A percentile compares a stretch with the other conserved stretches of the same genome.
phyloP scores from a whole-genome alignment of 331 rosid species.

The Cydonia oblonga region DNA sequence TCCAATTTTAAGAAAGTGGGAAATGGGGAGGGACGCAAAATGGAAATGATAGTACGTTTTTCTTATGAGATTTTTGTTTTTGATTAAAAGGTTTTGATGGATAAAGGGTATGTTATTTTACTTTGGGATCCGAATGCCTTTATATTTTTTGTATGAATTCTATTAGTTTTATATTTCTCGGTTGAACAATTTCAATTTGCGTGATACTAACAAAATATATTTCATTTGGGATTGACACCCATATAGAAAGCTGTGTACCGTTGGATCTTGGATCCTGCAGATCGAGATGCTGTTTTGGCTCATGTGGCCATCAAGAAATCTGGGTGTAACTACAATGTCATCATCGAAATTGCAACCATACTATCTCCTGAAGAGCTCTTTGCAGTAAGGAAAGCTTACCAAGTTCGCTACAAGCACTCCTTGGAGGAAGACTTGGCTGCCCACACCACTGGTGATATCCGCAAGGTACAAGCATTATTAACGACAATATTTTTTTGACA shows the following conservation, averaged over 20 bases:
- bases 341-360: constrained; percentile 59
- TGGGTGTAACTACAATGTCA: constrained; percentile 26
- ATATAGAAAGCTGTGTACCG: constrained; percentile 65
- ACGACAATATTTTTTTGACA: background rate
- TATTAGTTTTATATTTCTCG: background rate
- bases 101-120: too few relatives aligned
- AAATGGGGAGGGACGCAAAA: too few relatives aligned
- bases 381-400: constrained; percentile 56
- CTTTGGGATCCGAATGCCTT: too few relatives aligned
- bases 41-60: too few relatives aligned
- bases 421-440: constrained; percentile 75
- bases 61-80: background rate
- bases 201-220: background rate
- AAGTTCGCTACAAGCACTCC: constrained; percentile 47
- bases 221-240: background rate
- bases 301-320: constrained; percentile 41
- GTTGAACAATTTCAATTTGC: background rate
- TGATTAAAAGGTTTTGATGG: background rate
- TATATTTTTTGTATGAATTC: background rate
- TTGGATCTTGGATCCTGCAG: constrained; percentile 73
- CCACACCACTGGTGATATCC: constrained; percentile 46
- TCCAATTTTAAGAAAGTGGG: too few relatives aligned
- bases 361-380: constrained; percentile 59
- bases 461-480: constrained; percentile 36
- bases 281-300: constrained; percentile 63